Conservation (phyloP, 805 yeast species). For the Wickerhamiella galacta region DNA sequence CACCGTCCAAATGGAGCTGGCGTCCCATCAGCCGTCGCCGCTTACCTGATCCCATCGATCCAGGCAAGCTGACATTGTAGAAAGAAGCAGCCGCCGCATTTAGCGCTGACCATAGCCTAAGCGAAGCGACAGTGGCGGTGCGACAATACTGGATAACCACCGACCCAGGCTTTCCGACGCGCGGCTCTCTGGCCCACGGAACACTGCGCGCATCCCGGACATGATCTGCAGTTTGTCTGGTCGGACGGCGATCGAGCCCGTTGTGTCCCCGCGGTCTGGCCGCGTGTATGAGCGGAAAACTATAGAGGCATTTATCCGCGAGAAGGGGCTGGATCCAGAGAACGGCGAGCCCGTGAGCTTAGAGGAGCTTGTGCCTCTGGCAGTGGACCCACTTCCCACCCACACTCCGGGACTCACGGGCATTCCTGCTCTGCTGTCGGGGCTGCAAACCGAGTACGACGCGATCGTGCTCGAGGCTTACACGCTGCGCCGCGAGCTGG, state of each 20-base stretch:
- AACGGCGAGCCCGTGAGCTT: constrained; percentile 53
- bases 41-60: no score
- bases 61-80: no score
- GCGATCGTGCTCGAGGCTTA: constrained; percentile 68
- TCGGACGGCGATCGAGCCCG: constrained; percentile 50
- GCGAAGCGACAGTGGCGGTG: no score
- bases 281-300: constrained; percentile 50
- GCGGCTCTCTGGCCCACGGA: no score
- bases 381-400: constrained; percentile 20
- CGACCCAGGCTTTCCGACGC: no score
- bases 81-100: no score
- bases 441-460: constrained; percentile 84
- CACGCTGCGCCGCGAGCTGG: constrained; percentile 54
- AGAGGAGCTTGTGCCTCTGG: constrained; percentile 25
- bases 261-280: constrained; percentile 50
- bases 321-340: constrained; percentile 63
- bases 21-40: no score
- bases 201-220: no score
- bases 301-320: constrained; percentile 42
- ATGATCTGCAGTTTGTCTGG: constrained; percentile 40
- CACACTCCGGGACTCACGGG: constrained; percentile 39
- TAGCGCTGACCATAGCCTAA: no score
- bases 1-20: no score
- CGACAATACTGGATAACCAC: no score
- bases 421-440: constrained; percentile 59